These are phyloP conservation scores for Delonix regia DNA, from an alignment of 306 rosid species.

Conservation along the genomic window DNA sequence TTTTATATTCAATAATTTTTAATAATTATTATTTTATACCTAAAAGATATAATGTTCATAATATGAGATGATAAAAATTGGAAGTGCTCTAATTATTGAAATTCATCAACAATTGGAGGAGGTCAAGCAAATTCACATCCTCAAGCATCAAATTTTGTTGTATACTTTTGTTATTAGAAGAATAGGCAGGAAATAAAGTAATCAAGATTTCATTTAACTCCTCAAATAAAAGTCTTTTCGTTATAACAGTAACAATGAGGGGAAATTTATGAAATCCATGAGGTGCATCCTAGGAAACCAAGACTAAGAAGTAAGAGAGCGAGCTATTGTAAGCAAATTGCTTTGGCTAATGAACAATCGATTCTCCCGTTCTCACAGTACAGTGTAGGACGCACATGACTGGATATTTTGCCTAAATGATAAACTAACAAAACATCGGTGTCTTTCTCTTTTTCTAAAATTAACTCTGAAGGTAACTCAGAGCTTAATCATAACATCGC, in stretches of 20 bases:
- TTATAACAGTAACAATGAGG: no score
- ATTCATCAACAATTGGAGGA: neutral
- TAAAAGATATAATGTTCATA: no score
- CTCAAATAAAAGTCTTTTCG: no score
- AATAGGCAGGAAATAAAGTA: neutral
- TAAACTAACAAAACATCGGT: neutral
- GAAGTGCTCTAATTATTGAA: neutral
- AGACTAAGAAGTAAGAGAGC: no score
- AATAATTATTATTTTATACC: no score
- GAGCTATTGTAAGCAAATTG: neutral
- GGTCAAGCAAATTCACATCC: neutral
- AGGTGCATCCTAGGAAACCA: no score
- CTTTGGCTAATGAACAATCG: neutral
- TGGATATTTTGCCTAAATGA: neutral
- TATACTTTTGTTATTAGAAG: neutral
- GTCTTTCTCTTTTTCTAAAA: neutral
- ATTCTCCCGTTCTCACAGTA: neutral
- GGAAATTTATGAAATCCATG: no score
- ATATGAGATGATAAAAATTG: no score
- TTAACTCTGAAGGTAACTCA: neutral
- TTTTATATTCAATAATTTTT: no score
- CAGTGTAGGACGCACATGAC: neutral
- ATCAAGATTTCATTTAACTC: neutral
- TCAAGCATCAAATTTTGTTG: neutral
- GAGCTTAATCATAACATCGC: slow-evolving; percentile 59